Conservation (phyloP, 257 asterid species). For the Ligustrum vulgare region DNA sequence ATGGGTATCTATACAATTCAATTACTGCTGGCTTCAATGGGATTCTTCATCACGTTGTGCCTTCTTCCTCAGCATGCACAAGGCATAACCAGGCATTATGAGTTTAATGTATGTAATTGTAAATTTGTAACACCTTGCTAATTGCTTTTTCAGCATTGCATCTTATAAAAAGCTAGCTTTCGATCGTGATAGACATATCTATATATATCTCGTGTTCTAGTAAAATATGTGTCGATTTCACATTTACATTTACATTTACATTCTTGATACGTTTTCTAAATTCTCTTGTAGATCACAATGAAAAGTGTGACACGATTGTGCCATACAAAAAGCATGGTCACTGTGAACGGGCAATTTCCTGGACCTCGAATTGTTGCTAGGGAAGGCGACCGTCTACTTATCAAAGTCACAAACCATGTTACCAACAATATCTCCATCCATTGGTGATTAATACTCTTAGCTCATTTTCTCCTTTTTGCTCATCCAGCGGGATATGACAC, state of each 20-base stretch:
- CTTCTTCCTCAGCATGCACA: conserved; percentile 20
- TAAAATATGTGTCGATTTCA: too few species aligned
- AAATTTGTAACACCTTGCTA: not conserved
- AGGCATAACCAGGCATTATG: conserved; percentile 28
- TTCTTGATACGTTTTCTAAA: not conserved
- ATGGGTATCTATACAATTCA: conserved; percentile 30
- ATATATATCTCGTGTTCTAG: too few species aligned
- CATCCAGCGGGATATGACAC: too few species aligned
- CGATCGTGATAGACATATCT: too few species aligned
- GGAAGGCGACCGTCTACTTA: conserved; percentile 20
- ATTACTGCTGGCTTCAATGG: conserved; percentile 19
- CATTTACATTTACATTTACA: not conserved
- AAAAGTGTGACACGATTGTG: conserved; percentile 23
- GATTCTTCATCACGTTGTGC: conserved; percentile 21
- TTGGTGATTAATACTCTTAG: conserved; percentile 4
- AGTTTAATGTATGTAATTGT: conserved; percentile 24
- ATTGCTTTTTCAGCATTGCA: not conserved
- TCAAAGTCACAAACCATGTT: conserved; percentile 17
- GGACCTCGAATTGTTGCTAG: conserved; percentile 16
- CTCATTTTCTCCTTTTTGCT: not conserved
- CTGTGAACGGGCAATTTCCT: conserved; percentile 18
- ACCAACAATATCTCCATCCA: conserved; percentile 10
- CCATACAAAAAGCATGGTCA: conserved; percentile 23
- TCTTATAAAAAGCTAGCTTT: not conserved
- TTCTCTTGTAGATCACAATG: conserved; percentile 1